phyloP scores from a whole-genome alignment of 2,329 filamentous ascomycete genomes.

The Elsinoe arachidis region DNA sequence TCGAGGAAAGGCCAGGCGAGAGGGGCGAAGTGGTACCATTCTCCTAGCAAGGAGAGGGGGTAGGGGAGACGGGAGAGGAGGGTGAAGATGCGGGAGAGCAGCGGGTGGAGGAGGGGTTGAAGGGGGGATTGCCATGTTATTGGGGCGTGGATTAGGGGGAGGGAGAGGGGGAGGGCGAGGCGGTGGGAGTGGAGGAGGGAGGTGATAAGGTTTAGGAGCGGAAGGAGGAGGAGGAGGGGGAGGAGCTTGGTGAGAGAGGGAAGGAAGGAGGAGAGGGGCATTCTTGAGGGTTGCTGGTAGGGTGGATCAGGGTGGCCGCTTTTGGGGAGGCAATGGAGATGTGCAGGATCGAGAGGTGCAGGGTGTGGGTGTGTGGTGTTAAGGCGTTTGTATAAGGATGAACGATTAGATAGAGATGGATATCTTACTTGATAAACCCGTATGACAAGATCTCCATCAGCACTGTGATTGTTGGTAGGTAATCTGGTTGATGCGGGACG shows the following conservation, averaged over 20 bases:
- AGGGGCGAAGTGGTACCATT: not conserved
- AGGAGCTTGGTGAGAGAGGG: not conserved
- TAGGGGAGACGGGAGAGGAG: not conserved
- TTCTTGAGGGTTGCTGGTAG: not conserved
- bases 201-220: too few relatives aligned
- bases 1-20: not conserved
- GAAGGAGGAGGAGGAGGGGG: not conserved
- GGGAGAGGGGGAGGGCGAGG: not conserved
- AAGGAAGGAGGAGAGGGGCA: not conserved
- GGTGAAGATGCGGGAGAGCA: not conserved
- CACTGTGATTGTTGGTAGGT: too few relatives aligned
- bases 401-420: too few relatives aligned
- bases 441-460: too few relatives aligned
- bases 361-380: too few relatives aligned
- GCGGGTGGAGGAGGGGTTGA: not conserved
- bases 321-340: too few relatives aligned
- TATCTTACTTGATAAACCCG: too few relatives aligned
- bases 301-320: too few relatives aligned
- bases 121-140: slow-evolving; percentile 2
- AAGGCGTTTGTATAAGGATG: too few relatives aligned
- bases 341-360: too few relatives aligned
- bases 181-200: not conserved
- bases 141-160: not conserved
- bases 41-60: not conserved
- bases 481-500: too few relatives aligned